phyloP scores from a whole-genome alignment of 495 filamentous ascomycete genomes.

The Xylaria palmicola region DNA sequence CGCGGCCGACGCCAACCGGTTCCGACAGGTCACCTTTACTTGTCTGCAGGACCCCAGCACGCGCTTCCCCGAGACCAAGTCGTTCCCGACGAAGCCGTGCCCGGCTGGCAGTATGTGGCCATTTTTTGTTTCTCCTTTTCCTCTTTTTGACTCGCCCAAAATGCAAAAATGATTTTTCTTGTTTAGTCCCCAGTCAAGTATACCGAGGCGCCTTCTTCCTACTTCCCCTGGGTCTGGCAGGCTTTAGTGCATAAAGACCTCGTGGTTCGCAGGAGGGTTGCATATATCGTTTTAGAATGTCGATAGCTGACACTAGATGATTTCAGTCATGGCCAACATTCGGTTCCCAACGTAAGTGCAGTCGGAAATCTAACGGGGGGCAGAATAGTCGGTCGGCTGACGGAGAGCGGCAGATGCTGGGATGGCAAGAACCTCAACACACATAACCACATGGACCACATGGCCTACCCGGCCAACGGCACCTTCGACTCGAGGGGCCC shows the following conservation, averaged over 20 bases:
- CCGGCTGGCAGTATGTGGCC: conserved; percentile 14
- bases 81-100: conserved; percentile 24
- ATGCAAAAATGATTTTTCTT: too few relatives aligned
- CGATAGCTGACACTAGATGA: not conserved
- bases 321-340: conserved; percentile 35
- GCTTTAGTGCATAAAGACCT: not conserved
- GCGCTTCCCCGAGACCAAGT: conserved; percentile 28
- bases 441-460: conserved; percentile 32
- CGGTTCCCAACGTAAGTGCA: conserved; percentile 34
- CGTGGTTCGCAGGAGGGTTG: too few relatives aligned
- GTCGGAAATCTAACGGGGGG: not conserved
- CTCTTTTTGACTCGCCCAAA: too few relatives aligned
- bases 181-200: too few relatives aligned
- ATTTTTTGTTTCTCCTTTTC: not conserved
- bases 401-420: conserved; percentile 27
- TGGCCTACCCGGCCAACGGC: conserved; percentile 31
- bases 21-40: conserved; percentile 31
- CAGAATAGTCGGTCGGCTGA: not conserved
- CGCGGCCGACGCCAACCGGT: conserved; percentile 22
- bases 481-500: conserved; percentile 32
- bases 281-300: not conserved
- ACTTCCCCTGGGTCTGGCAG: too few relatives aligned
- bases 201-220: too few relatives aligned
- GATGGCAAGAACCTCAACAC: conserved; percentile 37
- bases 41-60: conserved; percentile 19